A percentile compares a stretch with the other conserved stretches of the same genome.
Conservation (phyloP, 495 filamentous ascomycete genomes). For the Antarctomyces pellizariae region DNA sequence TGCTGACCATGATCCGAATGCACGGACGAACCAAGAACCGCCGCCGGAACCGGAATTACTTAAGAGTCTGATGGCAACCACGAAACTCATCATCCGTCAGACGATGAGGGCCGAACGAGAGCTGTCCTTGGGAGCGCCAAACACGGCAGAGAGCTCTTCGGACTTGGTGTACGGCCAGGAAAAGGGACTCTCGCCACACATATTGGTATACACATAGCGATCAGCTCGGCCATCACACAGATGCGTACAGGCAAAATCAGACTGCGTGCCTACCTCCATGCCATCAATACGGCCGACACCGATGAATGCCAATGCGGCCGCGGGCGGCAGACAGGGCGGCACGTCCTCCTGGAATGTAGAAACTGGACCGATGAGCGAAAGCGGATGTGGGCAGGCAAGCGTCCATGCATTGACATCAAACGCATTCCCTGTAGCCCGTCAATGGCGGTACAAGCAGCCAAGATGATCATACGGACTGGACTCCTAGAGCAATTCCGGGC, state of each 20-base stretch:
- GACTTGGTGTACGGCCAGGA: conserved; percentile 4
- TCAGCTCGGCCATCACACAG: conserved; percentile 14
- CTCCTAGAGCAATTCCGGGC: conserved; percentile 12
- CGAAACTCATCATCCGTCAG: conserved; percentile 6
- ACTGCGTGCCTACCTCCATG: conserved; percentile 14
- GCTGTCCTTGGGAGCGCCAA: conserved; percentile 5
- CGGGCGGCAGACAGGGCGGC: conserved; percentile 11
- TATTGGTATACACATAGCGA: conserved; percentile 7
- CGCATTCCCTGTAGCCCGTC: conserved; percentile 11
- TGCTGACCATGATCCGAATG: conserved; percentile 4
- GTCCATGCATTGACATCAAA: conserved; percentile 7
- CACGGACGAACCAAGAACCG: not conserved
- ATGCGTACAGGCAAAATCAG: conserved; percentile 15
- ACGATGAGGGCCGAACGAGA: conserved; percentile 7
- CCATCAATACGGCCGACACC: conserved; percentile 13
- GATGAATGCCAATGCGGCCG: conserved; percentile 11
- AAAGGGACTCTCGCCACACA: conserved; percentile 6
- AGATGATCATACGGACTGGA: conserved; percentile 13
- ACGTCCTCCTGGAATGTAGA: conserved; percentile 15
- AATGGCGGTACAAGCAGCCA: conserved; percentile 14
- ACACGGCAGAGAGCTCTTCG: conserved; percentile 7
- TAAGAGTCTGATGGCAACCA: conserved; percentile 4
- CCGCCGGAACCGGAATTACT: conserved; percentile 5
- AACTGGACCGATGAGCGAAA: conserved; percentile 13
- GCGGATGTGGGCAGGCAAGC: conserved; percentile 11